Percentiles rank a stretch among this genome's conserved stretches.
phyloP scores from a whole-genome alignment of 495 filamentous ascomycete genomes.

The Trichoderma erinaceum region DNA sequence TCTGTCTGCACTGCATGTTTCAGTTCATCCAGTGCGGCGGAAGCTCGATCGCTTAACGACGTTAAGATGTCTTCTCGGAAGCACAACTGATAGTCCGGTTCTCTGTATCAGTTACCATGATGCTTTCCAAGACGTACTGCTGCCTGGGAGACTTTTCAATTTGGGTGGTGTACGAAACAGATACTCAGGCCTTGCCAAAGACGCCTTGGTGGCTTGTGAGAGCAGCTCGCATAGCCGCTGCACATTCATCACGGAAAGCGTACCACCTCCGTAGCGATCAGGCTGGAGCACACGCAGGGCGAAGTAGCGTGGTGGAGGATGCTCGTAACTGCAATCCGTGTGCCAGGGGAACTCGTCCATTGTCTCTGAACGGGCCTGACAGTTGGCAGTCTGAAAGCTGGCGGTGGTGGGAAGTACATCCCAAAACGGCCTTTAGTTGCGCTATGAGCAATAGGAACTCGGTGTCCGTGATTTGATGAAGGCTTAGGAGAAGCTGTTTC shows the following conservation, averaged over 20 bases:
- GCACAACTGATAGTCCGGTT: constrained; percentile 20
- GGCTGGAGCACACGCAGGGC: constrained; percentile 34
- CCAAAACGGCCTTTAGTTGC: constrained; percentile 35
- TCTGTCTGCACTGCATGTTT: constrained; percentile 19
- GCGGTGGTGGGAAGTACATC: constrained; percentile 26
- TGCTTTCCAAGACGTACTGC: constrained; percentile 20
- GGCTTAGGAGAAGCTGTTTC: constrained; percentile 25
- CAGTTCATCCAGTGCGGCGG: constrained; percentile 27
- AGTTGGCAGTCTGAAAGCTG: constrained; percentile 18
- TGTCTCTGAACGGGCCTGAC: constrained; percentile 20
- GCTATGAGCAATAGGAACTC: constrained; percentile 34
- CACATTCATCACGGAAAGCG: constrained; percentile 31
- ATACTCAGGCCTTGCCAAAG: constrained; percentile 23
- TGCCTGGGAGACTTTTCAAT: constrained; percentile 24
- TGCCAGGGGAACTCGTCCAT: constrained; percentile 23
- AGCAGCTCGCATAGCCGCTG: constrained; percentile 25
- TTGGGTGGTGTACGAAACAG: constrained; percentile 30
- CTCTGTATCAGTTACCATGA: neutral
- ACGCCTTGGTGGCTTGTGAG: constrained; percentile 20
- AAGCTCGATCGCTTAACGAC: constrained; percentile 22
- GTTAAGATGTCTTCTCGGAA: constrained; percentile 31
- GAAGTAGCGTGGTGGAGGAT: constrained; percentile 19
- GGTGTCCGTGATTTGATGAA: constrained; percentile 29
- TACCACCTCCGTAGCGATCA: constrained; percentile 34
- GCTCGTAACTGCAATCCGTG: constrained; percentile 23